Percentiles rank a stretch among this genome's conserved stretches.
These are phyloP conservation scores for Xylariaceae sp. DNA, from an alignment of 2,329 filamentous ascomycete species.

Conservation along the genomic window DNA sequence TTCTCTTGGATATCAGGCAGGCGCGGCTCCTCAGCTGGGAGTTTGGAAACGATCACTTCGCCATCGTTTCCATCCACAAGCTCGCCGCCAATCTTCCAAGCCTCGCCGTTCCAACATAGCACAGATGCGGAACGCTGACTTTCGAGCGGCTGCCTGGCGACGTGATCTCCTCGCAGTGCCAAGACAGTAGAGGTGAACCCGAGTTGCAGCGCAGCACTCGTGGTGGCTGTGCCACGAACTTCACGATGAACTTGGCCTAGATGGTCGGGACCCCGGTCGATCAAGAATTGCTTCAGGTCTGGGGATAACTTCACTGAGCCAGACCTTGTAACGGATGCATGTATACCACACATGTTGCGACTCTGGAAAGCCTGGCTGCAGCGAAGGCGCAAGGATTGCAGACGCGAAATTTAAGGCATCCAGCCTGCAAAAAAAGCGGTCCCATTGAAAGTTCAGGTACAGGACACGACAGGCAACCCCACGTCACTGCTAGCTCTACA, in stretches of 20 bases:
- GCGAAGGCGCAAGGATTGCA: neutral
- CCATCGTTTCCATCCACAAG: slow-evolving; percentile 74
- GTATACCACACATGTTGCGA: slow-evolving; percentile 56
- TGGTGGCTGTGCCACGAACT: slow-evolving; percentile 13
- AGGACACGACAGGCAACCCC: neutral
- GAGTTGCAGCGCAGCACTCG: slow-evolving; percentile 24
- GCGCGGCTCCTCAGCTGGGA: slow-evolving; percentile 22
- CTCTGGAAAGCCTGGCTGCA: neutral
- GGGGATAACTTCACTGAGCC: slow-evolving; percentile 27
- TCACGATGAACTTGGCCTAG: slow-evolving; percentile 37
- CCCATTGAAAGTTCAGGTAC: neutral
- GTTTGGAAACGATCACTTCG: slow-evolving; percentile 57
- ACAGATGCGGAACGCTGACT: slow-evolving; percentile 54
- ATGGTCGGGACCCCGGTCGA: slow-evolving; percentile 58
- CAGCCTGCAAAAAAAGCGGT: neutral
- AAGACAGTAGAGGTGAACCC: slow-evolving; percentile 79
- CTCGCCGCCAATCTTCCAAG: slow-evolving; percentile 67
- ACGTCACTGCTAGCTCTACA: too few species aligned
- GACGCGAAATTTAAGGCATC: slow-evolving; percentile 1
- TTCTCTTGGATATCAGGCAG: slow-evolving; percentile 21
- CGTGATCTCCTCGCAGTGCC: slow-evolving; percentile 72
- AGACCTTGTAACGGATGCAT: slow-evolving; percentile 42
- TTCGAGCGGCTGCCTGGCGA: slow-evolving; percentile 70
- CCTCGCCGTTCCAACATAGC: slow-evolving; percentile 97
- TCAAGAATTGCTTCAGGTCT: slow-evolving; percentile 41